Base-by-base conservation (phyloP, 2,329 filamentous ascomycete genomes). In the Lasiodiplodia sp. region DNA sequence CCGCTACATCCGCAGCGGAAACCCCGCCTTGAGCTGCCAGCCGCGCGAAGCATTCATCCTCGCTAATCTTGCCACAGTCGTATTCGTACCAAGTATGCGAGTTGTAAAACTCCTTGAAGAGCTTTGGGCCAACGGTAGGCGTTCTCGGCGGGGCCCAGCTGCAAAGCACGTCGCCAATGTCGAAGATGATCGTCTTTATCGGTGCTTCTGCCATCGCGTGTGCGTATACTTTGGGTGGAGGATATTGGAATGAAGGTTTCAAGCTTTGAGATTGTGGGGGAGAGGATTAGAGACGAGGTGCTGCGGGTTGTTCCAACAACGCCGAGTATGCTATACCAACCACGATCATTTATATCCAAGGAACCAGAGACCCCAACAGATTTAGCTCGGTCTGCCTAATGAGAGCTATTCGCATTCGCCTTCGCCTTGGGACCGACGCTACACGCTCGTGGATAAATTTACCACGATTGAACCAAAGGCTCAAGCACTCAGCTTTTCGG, bases 161-260 rank as follows among this genome's bases (percentile, higher is more conserved):
- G 69, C 79, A 79, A 28, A 79, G 73, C 28, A 79, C 76, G 69
- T 79, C 77, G 21, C 78, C 77, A 21, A 80, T 72, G 70, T 78
- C 78, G 34, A 79, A 76, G 21, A 80, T 76, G 28, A 80, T 71
- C 8, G 69, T 68, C 40, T 55, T 56, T 60, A 28, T 18, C 34
- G 56, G 62, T 31, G 31, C 28, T 14, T 21, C 34, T 21, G 23
- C 63, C 63, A 66, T 66, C 21, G 4, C 31, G 31, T 34, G 31
- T 34, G 31, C 8, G 31, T 34, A 34, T 34, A 7, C 44, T 28
- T 28, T 6, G 28, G 31, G 34, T 16, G 18, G 57, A 14, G 23
- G 37, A 62, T 16, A 14, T 3, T 62, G 57, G 38, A 21, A 40
- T 14, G 56, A 40, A 31, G 18, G 34, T 21, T 57, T 4, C 53